These are phyloP conservation scores for Lachnellula cervina DNA, from an alignment of 2,329 filamentous ascomycete genomes.

Conservation along the genomic window DNA sequence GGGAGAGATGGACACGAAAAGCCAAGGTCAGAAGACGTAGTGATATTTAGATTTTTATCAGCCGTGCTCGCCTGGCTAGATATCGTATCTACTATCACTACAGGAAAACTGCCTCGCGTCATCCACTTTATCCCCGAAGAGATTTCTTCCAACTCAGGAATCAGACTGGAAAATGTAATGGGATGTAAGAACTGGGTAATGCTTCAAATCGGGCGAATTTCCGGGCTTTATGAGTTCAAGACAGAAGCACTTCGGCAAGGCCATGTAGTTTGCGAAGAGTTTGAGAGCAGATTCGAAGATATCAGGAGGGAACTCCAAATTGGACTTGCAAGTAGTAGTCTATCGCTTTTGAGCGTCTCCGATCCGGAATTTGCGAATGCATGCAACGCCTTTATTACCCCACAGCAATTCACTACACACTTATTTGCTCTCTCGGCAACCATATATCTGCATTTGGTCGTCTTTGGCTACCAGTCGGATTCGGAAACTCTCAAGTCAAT, in stretches of 20 bases:
- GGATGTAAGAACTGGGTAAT: slow-evolving; percentile 56
- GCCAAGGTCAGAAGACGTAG: slow-evolving; percentile 33
- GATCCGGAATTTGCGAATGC: background rate
- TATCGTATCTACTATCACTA: slow-evolving; percentile 45
- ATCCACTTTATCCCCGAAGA: slow-evolving; percentile 36
- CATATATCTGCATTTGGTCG: slow-evolving; percentile 26
- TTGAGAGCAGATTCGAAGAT: slow-evolving; percentile 9
- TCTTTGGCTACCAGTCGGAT: slow-evolving; percentile 16
- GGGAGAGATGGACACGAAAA: background rate
- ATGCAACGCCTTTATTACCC: background rate
- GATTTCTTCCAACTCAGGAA: slow-evolving; percentile 35
- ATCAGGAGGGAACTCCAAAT: slow-evolving; percentile 21
- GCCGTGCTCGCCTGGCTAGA: slow-evolving; percentile 45
- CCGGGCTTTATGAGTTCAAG: slow-evolving; percentile 52
- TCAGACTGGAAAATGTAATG: slow-evolving; percentile 43
- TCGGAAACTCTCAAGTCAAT: slow-evolving; percentile 11
- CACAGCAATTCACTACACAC: slow-evolving; percentile 14
- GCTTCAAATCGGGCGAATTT: slow-evolving; percentile 48
- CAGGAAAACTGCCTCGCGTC: slow-evolving; percentile 40
- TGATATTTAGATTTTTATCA: slow-evolving; percentile 41
- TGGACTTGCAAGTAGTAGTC: slow-evolving; percentile 14
- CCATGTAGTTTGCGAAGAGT: slow-evolving; percentile 8
- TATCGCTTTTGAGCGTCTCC: slow-evolving; percentile 15
- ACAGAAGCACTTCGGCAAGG: slow-evolving; percentile 36
- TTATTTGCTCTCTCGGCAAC: slow-evolving; percentile 22